Evolutionary conservation across 139 green algal species (phyloP), one percentile per base, ranked within the genome.

Genomic region (Marvania coccoides): DNA sequence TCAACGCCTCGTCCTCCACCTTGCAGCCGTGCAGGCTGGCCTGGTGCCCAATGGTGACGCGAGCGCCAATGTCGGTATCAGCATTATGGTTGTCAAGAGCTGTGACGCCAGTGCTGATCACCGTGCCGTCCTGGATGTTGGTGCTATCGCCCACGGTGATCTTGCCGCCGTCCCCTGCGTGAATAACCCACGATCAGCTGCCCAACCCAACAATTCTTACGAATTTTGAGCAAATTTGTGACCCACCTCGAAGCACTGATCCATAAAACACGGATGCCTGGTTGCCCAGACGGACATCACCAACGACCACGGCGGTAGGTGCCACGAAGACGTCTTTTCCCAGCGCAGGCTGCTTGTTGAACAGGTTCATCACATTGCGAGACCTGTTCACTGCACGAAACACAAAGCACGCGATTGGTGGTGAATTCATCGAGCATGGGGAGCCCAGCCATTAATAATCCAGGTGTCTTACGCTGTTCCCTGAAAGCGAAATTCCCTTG

Each of bases 71-170:
- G 38, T 55, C 81, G 23, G 84, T 90, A 19, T 81, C 64, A 12
- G 36, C 34, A 35, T 31, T 15, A 5, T 36, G 24, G 6, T 62
- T 42, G 23, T 47, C 55, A 65, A 76, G 31, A 14, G 15, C 70
- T 0, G 39, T 35, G 8, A 28, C 5, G 2, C 39, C 51, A 0
- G 78, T 84, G 29, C 80, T 81, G n/a, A 99, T 81, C 4, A 85
- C 83, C 14, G 75, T 79, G 38, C 84, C 83, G 62, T 99, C 94
- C 82, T 99, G 94, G 48, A 99, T 83, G 80, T 99, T 99, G 62
- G 77, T 91, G 64, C 80, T 78, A 5, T 77, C 59, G 9, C 94
- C 94, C 9, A 99, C 81, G 2, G 38, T 86, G 37, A 99, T 90
- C 5, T 59, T 72, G 40, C 90, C 85, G 8, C 75, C 74, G 72